A percentile compares a stretch with the other conserved stretches of the same genome.
Evolutionary conservation across 2,329 filamentous ascomycete genomes (phyloP).

Genomic region (Xylaria sp.): DNA sequence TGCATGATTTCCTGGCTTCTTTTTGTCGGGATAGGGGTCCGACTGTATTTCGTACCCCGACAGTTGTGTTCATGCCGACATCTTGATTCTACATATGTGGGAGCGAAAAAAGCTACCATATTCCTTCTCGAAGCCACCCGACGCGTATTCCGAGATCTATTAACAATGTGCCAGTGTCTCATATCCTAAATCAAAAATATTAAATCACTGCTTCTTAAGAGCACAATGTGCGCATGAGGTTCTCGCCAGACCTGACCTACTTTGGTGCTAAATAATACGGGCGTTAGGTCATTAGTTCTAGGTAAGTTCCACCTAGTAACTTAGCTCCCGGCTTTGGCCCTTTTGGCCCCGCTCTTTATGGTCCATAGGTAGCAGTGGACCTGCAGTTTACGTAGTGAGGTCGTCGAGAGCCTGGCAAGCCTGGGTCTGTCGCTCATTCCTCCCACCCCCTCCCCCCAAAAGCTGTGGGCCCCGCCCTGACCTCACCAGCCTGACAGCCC

Average conservation of each 20-base stretch:
- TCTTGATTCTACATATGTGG: not conserved
- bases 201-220: not conserved
- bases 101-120: not conserved
- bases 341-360: not conserved
- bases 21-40: not conserved
- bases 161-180: not conserved
- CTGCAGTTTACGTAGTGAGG: not conserved
- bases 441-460: constrained; percentile 11
- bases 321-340: constrained; percentile 25
- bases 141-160: not conserved
- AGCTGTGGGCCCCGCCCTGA: constrained; percentile 36
- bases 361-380: not conserved
- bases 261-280: not conserved
- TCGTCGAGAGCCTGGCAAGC: not conserved
- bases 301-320: constrained; percentile 5
- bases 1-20: not conserved
- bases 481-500: constrained; percentile 36
- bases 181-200: not conserved
- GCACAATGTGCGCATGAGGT: not conserved
- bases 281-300: constrained; percentile 3
- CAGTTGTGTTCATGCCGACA: not conserved
- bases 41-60: not conserved
- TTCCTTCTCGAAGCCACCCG: not conserved
- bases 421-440: constrained; percentile 14
- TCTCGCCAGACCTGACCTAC: not conserved